A percentile compares a stretch with the other conserved stretches of the same genome.
Conservation (phyloP, 306 rosid species). For the Potentilla sterilis region DNA sequence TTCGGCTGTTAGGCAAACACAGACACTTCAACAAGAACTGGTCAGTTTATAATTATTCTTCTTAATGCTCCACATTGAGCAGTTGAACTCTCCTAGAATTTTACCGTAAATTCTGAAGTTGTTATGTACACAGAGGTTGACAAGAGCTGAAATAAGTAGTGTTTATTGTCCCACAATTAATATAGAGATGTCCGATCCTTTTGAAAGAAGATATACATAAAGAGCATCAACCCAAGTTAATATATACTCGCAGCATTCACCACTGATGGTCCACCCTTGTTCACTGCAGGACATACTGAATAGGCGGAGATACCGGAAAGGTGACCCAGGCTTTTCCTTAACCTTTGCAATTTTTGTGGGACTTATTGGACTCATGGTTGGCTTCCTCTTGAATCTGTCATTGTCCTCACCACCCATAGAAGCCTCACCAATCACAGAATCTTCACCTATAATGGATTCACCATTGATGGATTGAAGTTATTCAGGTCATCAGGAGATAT, state of each 20-base stretch:
- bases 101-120: background rate
- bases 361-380: slow-evolving; percentile 71
- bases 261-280: background rate
- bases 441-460: background rate
- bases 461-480: background rate
- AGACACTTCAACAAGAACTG: slow-evolving; percentile 83
- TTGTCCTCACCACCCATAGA: slow-evolving; percentile 57
- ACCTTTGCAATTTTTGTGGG: slow-evolving; percentile 70
- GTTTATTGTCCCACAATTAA: background rate
- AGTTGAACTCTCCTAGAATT: background rate
- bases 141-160: slow-evolving; percentile 1
- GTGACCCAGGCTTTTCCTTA: slow-evolving; percentile 71
- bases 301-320: slow-evolving; percentile 54
- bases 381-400: slow-evolving; percentile 72
- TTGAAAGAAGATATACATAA: background rate
- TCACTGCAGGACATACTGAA: slow-evolving; percentile 62
- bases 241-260: background rate
- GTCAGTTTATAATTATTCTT: slow-evolving; percentile 32
- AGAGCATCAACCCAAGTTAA: background rate
- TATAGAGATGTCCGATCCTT: background rate
- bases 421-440: background rate
- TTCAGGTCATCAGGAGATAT: background rate
- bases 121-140: background rate
- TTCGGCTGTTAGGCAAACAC: slow-evolving; percentile 61
- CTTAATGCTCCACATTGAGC: background rate